These are phyloP conservation scores for Saccharomyces hybrid DNA, from an alignment of 1,139 yeast species.

Conservation along the genomic window DNA sequence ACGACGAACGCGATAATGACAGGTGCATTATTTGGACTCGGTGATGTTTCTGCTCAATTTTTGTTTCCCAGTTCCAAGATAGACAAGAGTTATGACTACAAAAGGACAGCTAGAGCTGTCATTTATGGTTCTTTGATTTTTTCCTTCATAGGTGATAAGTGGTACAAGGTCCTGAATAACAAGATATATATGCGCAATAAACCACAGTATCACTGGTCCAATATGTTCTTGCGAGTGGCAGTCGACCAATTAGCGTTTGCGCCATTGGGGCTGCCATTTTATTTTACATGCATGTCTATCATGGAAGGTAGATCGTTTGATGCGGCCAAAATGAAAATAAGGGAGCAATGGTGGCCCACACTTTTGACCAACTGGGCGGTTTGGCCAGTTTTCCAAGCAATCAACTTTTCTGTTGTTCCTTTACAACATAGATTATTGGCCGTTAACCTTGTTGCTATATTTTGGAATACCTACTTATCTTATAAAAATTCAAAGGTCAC, in stretches of 20 bases:
- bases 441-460: constrained; percentile 65
- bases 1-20: constrained; percentile 49
- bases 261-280: no score
- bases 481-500: constrained; percentile 35
- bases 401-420: constrained; percentile 68
- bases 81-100: constrained; percentile 32
- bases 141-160: constrained; percentile 64
- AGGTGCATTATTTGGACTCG: constrained; percentile 61
- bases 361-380: constrained; percentile 67
- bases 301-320: constrained; percentile 44
- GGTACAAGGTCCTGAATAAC: constrained; percentile 55
- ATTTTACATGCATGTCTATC: constrained; percentile 58
- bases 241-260: constrained; percentile 66
- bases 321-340: constrained; percentile 37
- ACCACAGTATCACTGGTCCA: constrained; percentile 20
- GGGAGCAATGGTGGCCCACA: constrained; percentile 51
- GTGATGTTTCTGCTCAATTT: constrained; percentile 66
- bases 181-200: constrained; percentile 33
- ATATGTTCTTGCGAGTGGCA: constrained; percentile 44
- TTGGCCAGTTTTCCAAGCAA: constrained; percentile 77
- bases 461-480: constrained; percentile 81
- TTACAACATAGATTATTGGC: constrained; percentile 56
- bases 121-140: constrained; percentile 70
- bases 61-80: constrained; percentile 36
- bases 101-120: constrained; percentile 57